Evolutionary conservation across 2,329 filamentous ascomycete genomes (phyloP).

Genomic region (Monilinia aucupariae): DNA sequence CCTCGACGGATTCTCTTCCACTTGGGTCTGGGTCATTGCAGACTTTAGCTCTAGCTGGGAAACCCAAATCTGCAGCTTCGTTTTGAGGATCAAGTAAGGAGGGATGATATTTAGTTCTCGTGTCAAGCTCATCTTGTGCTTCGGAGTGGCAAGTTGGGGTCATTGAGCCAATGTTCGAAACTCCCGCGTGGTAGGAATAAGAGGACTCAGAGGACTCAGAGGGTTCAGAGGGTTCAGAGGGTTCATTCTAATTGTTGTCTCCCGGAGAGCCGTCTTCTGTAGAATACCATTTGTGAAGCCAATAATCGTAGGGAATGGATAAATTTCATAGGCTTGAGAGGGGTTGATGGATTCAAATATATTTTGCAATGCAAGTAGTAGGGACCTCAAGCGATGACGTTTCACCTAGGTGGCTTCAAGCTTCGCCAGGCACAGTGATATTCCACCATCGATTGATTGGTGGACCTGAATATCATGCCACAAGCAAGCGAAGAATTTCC

Average conservation of each 20-base stretch:
- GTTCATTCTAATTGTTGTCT: background rate
- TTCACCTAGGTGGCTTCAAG: background rate
- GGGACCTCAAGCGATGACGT: background rate
- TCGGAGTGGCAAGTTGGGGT: conserved; percentile 4
- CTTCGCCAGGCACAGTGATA: background rate
- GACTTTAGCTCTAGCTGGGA: conserved; percentile 50
- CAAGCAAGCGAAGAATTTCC: no score
- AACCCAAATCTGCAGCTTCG: conserved; percentile 49
- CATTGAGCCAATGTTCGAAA: conserved; percentile 11
- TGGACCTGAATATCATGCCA: background rate
- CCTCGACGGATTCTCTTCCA: conserved; percentile 41
- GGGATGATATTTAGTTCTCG: conserved; percentile 47
- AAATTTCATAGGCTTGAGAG: background rate
- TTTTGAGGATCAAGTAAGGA: conserved; percentile 45
- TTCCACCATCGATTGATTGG: background rate
- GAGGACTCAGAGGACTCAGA: no score
- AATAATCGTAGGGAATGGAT: background rate
- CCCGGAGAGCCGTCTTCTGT: background rate
- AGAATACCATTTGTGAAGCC: background rate
- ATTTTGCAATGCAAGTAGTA: background rate
- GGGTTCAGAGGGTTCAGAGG: no score
- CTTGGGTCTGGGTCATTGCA: conserved; percentile 46
- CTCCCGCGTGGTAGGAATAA: background rate
- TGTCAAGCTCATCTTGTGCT: conserved; percentile 3
- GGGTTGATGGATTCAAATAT: background rate